Evolutionary conservation across 1,284 basidiomycete genomes (phyloP).

Genomic region (Microbotryum saponariae): DNA sequence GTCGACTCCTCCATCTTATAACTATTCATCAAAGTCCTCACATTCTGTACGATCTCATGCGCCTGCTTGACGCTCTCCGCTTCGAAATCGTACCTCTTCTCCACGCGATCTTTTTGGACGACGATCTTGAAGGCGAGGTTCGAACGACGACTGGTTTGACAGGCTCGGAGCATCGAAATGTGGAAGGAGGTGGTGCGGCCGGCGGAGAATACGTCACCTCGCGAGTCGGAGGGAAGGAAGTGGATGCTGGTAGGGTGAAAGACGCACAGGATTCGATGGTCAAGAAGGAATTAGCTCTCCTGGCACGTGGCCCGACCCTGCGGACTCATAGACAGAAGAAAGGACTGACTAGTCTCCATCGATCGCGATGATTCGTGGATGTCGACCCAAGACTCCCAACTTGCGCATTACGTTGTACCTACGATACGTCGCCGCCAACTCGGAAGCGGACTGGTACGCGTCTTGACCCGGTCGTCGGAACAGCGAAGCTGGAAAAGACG

Average conservation of each 20-base stretch:
- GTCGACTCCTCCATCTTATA: slow-evolving; percentile 14
- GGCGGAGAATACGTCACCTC: slow-evolving; percentile 41
- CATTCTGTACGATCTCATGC: slow-evolving; percentile 41
- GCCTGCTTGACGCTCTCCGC: slow-evolving; percentile 66
- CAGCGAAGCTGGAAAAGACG: slow-evolving; percentile 61
- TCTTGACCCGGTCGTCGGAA: slow-evolving; percentile 71
- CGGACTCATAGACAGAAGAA: neutral
- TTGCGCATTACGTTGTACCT: slow-evolving; percentile 92
- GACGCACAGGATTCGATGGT: neutral
- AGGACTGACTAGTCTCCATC: slow-evolving; percentile 81
- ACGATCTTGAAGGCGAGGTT: slow-evolving; percentile 78
- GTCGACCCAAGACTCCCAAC: slow-evolving; percentile 62
- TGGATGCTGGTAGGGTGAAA: slow-evolving; percentile 44
- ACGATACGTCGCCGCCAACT: slow-evolving; percentile 51
- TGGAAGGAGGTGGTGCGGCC: slow-evolving; percentile 74
- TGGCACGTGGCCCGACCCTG: neutral
- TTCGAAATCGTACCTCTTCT: slow-evolving; percentile 95
- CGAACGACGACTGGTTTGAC: slow-evolving; percentile 73
- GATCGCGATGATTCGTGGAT: slow-evolving; percentile 83
- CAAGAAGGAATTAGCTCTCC: neutral
- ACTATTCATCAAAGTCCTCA: slow-evolving; percentile 18
- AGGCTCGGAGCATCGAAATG: slow-evolving; percentile 73
- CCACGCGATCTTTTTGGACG: slow-evolving; percentile 54
- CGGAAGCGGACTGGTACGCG: slow-evolving; percentile 48
- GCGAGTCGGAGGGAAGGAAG: slow-evolving; percentile 74